A percentile compares a stretch with the other conserved stretches of the same genome.
Conservation (phyloP, 2,329 filamentous ascomycete genomes). For the Acarospora socialis region DNA sequence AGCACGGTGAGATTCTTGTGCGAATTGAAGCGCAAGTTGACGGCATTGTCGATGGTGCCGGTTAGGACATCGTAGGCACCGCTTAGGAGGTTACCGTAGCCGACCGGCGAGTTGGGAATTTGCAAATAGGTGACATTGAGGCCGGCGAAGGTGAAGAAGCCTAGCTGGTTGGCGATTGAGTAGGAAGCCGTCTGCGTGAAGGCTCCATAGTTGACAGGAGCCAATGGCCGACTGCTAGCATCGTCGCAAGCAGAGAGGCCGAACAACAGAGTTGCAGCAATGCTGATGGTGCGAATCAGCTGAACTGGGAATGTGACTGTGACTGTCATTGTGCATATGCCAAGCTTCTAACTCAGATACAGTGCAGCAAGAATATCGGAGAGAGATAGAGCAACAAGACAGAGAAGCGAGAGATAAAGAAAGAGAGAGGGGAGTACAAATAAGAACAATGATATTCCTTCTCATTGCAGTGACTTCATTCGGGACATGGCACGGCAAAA, state of each 20-base stretch:
- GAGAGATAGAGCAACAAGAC: conserved; percentile 14
- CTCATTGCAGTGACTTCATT: too few relatives aligned
- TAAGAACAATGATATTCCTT: conserved; percentile 10
- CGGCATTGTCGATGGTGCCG: conserved; percentile 20
- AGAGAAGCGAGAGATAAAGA: conserved; percentile 5
- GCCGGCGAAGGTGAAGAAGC: conserved; percentile 26
- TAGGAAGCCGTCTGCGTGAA: conserved; percentile 18
- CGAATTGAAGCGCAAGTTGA: conserved; percentile 20
- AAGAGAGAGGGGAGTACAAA: conserved; percentile 2
- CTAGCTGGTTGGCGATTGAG: conserved; percentile 20
- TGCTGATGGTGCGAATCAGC: too few relatives aligned
- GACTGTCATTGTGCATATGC: conserved; percentile 5
- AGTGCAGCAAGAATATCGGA: conserved; percentile 11
- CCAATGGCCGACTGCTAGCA: too few relatives aligned
- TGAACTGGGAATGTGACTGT: conserved; percentile 10
- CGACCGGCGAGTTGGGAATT: conserved; percentile 18
- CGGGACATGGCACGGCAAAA: too few relatives aligned
- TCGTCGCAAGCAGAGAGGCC: too few relatives aligned
- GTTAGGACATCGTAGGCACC: conserved; percentile 20
- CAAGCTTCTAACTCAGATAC: background rate
- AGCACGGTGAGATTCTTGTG: conserved; percentile 18
- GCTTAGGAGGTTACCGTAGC: conserved; percentile 14
- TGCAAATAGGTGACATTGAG: conserved; percentile 19
- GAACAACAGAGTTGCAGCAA: too few relatives aligned
- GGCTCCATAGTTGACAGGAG: conserved; percentile 11